Conservation (phyloP, 371 early-diverging fungal species). For the Synchytrium microbalum region DNA sequence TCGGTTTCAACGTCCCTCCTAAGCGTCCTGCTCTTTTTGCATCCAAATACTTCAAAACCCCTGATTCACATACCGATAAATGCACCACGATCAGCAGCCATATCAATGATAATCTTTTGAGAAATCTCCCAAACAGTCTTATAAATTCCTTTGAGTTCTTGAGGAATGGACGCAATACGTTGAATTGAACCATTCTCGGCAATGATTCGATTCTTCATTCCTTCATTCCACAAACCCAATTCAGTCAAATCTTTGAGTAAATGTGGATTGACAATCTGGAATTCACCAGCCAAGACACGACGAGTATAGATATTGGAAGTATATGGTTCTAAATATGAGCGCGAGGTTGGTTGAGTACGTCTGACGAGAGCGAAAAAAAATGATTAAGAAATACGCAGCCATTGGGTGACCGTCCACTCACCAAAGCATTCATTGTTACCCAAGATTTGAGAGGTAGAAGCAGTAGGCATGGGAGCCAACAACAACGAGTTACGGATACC, state of each 20-base stretch:
- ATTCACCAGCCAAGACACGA: conserved; percentile 98
- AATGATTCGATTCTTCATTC: conserved; percentile 95
- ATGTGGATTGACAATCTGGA: conserved; percentile 98
- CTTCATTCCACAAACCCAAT: conserved; percentile 90
- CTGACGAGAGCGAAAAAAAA: conserved; percentile 9
- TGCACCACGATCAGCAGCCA: conserved; percentile 89
- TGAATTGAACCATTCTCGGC: conserved; percentile 95
- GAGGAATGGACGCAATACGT: conserved; percentile 74
- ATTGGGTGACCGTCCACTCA: conserved; percentile 8
- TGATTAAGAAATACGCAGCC: conserved; percentile 10
- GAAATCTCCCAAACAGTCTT: conserved; percentile 99
- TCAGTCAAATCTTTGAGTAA: conserved; percentile 91
- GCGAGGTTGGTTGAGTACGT: conserved; percentile 7
- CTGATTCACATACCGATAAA: conserved; percentile 62
- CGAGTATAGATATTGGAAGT: conserved; percentile 98
- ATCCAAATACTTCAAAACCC: neutral
- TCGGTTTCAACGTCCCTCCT: neutral
- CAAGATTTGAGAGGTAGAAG: conserved; percentile 97
- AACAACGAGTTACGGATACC: conserved; percentile 98
- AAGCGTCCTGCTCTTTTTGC: neutral
- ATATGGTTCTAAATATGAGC: conserved; percentile 70
- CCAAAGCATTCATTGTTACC: conserved; percentile 97
- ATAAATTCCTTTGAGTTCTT: conserved; percentile 90
- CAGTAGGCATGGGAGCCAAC: conserved; percentile 99
- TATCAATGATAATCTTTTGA: conserved; percentile 57